Base-by-base conservation (phyloP, 805 yeast species). In the Martiniozyma abietophila region DNA sequence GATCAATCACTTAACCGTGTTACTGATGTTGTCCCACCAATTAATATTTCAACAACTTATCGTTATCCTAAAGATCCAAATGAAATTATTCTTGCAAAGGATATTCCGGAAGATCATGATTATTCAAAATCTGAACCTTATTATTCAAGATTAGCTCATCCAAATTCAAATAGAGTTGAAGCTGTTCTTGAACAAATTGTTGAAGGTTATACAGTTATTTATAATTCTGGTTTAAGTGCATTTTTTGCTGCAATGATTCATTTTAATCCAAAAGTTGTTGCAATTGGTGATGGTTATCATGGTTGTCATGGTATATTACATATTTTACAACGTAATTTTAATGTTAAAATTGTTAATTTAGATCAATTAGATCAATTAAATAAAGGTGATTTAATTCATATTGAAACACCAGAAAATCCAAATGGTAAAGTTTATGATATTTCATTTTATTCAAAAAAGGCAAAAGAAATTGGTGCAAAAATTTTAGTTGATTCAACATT, bases 391-490 rank as follows among this genome's bases (percentile, higher is more conserved):
- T 54, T 88, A 20, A 67, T 89, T 18, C 95, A 85, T 53, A 49
- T 85, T 32, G 95, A 85, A 57, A 74, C 94, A 0, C 96, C 96
- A 0, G 78, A 84, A 22, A 88, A 88, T 56, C 96, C 96, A 12
- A 73, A 65, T 34, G 94, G 95, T 1, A 59, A 65, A 3, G 69
- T 77, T 10, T 66, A 64, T 44, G 84, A 82, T 53, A 70, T 88
- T 37, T 55, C 59, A 26, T 55, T 68, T 31, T 79, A 70, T 49
- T 88, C 84, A 4, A 63, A 71, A 2, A 67, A 66, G 40, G 95
- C 95, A 1, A 95, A 84, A 51, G 61, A 66, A 2, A 71, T 73
- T 35, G 95, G 95, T 14, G 96, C 94, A 0, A 47, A 63, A 17
- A 58, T 88, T 10, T 49, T 75, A 18, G 76, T 83, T 11, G 97